phyloP scores from a whole-genome alignment of 192 early-diverging fungal species.

The Mortierella antarctica region DNA sequence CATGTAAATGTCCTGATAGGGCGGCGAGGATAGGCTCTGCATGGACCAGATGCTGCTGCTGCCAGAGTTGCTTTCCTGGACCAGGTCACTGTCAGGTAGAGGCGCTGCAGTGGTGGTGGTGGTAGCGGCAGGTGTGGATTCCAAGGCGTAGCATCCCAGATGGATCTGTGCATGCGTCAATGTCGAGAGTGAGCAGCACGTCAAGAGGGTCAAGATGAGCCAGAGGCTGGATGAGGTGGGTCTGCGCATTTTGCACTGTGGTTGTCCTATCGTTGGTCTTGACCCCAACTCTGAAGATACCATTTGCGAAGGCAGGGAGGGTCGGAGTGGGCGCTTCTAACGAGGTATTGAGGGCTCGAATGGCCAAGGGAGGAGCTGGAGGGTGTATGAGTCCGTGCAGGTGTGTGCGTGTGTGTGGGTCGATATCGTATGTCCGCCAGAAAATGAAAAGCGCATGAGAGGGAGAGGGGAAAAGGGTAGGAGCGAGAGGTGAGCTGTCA shows the following conservation, averaged over 20 bases:
- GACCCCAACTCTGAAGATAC: neutral
- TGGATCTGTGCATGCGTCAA: constrained; percentile 11
- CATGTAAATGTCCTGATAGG: constrained; percentile 31
- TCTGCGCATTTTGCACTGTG: neutral
- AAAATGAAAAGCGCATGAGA: no score
- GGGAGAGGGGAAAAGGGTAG: neutral
- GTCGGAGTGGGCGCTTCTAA: neutral
- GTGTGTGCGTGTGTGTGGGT: no score
- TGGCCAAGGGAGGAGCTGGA: neutral
- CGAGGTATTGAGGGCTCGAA: neutral
- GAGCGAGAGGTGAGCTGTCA: neutral
- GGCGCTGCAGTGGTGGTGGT: neutral
- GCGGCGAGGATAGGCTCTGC: neutral
- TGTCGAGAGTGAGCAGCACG: neutral
- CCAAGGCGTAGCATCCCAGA: constrained; percentile 20
- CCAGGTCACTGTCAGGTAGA: neutral
- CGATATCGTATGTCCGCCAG: no score
- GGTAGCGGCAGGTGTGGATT: neutral
- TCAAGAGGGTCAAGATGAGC: neutral
- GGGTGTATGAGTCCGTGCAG: no score
- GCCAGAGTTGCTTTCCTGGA: no score
- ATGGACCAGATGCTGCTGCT: no score
- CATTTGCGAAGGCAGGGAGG: neutral
- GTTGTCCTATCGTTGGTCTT: neutral
- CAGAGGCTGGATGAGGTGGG: neutral